Conservation (phyloP, 495 filamentous ascomycete species). For the Hypomontagnella submonticulosa region DNA sequence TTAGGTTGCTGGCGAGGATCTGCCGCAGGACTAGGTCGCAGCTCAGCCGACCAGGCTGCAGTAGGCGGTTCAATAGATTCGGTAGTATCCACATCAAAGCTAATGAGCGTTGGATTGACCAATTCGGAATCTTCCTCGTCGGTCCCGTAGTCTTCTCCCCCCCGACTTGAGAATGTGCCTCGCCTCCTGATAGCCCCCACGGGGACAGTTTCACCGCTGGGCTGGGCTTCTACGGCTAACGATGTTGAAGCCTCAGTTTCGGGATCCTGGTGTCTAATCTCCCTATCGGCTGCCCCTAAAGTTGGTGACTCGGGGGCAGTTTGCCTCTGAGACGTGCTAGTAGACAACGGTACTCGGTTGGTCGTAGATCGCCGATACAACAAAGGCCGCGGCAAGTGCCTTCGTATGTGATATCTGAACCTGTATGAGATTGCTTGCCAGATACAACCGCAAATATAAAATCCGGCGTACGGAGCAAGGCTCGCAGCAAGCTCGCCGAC, state of each 20-base stretch:
- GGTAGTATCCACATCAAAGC: slow-evolving; percentile 65
- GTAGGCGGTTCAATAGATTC: slow-evolving; percentile 54
- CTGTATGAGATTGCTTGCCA: slow-evolving; percentile 31
- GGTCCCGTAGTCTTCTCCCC: slow-evolving; percentile 54
- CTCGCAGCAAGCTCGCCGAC: slow-evolving; percentile 43
- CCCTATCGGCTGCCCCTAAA: slow-evolving; percentile 41
- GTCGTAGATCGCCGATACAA: slow-evolving; percentile 1
- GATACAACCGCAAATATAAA: slow-evolving; percentile 37
- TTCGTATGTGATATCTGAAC: slow-evolving; percentile 30
- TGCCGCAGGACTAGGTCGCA: slow-evolving; percentile 57
- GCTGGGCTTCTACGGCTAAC: slow-evolving; percentile 41
- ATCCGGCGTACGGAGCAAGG: slow-evolving; percentile 51
- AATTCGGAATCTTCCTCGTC: slow-evolving; percentile 64
- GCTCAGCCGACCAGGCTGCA: slow-evolving; percentile 67
- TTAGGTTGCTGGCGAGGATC: slow-evolving; percentile 37
- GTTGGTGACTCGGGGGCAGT: slow-evolving; percentile 45
- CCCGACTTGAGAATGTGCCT: slow-evolving; percentile 47
- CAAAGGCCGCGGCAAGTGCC: slow-evolving; percentile 37
- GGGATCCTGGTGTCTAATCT: slow-evolving; percentile 40
- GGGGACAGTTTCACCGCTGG: slow-evolving; percentile 42
- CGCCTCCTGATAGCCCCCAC: slow-evolving; percentile 47
- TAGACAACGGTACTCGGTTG: slow-evolving; percentile 8
- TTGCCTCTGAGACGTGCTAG: slow-evolving; percentile 23
- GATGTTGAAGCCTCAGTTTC: slow-evolving; percentile 40
- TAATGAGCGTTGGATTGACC: slow-evolving; percentile 63